Percentiles rank a stretch among this genome's conserved stretches.
phyloP scores from a whole-genome alignment of 352 stramenopile genomes.

The Globisporangium cederbergense region DNA sequence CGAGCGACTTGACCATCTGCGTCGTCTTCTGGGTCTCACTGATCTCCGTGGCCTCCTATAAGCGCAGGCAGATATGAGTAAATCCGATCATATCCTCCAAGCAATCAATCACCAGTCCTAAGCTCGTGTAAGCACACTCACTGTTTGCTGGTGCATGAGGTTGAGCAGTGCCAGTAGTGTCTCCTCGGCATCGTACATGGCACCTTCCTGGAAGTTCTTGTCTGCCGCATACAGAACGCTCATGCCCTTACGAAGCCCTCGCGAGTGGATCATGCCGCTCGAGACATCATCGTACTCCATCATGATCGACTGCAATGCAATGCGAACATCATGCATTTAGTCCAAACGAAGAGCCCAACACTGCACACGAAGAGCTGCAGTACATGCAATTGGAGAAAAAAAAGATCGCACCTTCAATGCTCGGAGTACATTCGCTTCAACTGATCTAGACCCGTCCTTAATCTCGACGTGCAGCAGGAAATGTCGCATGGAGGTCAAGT shows the following conservation, averaged over 20 bases:
- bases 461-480: conserved; percentile 85
- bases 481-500: conserved; percentile 84
- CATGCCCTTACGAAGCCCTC: conserved; percentile 76
- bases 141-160: conserved; percentile 84
- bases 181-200: conserved; percentile 87
- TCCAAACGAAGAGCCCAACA: neutral
- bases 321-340: neutral
- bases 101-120: neutral
- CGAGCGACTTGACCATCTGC: conserved; percentile 66
- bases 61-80: neutral
- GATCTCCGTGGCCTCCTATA: conserved; percentile 56
- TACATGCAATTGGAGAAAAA: neutral
- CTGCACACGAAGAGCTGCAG: neutral
- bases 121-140: conserved; percentile 6
- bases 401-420: conserved; percentile 43
- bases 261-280: conserved; percentile 71
- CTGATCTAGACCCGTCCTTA: conserved; percentile 62
- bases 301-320: conserved; percentile 53
- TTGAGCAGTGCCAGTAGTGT: conserved; percentile 81
- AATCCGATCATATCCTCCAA: neutral
- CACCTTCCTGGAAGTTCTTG: conserved; percentile 84
- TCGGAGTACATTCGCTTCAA: conserved; percentile 74
- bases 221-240: conserved; percentile 80
- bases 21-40: conserved; percentile 72
- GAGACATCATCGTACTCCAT: conserved; percentile 82